A percentile compares a stretch with the other conserved stretches of the same genome.
phyloP scores from a whole-genome alignment of 2,329 filamentous ascomycete species.

The Pseudogymnoascus sp. region DNA sequence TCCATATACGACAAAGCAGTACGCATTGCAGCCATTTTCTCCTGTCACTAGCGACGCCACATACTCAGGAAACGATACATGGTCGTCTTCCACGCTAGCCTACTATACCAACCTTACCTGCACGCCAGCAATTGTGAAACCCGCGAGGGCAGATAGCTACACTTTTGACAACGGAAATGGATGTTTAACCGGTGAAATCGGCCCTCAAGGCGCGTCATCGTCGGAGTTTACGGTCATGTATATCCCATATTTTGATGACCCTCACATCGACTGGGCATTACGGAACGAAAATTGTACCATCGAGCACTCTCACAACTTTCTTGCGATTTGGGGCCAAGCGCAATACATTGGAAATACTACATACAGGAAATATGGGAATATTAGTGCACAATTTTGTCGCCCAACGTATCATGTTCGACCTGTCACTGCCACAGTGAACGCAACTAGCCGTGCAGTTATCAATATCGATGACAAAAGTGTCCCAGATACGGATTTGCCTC shows the following conservation, averaged over 20 bases:
- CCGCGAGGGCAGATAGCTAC: constrained; percentile 5
- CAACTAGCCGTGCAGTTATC: constrained; percentile 19
- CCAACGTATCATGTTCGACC: constrained; percentile 37
- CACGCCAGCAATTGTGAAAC: constrained; percentile 25
- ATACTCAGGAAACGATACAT: constrained; percentile 10
- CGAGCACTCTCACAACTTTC: constrained; percentile 32
- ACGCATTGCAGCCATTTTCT: constrained; percentile 36
- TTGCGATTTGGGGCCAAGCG: constrained; percentile 23
- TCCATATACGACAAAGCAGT: constrained; percentile 35
- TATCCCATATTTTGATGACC: constrained; percentile 28
- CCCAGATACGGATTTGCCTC: constrained; percentile 11
- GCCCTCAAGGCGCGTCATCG: background rate
- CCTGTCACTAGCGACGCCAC: background rate
- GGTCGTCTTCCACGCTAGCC: constrained; percentile 24
- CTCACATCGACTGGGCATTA: constrained; percentile 29
- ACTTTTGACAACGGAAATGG: constrained; percentile 32
- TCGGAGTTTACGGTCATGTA: constrained; percentile 4
- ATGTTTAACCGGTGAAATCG: constrained; percentile 26
- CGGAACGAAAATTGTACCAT: constrained; percentile 26
- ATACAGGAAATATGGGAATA: constrained; percentile 10
- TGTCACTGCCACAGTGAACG: constrained; percentile 33
- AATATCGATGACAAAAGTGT: background rate
- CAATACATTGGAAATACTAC: background rate
- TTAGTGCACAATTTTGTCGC: constrained; percentile 36
- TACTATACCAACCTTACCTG: constrained; percentile 32